Conservation (phyloP, 225 moss, liverwort and hornwort species). For the Marchantia paleacea region DNA sequence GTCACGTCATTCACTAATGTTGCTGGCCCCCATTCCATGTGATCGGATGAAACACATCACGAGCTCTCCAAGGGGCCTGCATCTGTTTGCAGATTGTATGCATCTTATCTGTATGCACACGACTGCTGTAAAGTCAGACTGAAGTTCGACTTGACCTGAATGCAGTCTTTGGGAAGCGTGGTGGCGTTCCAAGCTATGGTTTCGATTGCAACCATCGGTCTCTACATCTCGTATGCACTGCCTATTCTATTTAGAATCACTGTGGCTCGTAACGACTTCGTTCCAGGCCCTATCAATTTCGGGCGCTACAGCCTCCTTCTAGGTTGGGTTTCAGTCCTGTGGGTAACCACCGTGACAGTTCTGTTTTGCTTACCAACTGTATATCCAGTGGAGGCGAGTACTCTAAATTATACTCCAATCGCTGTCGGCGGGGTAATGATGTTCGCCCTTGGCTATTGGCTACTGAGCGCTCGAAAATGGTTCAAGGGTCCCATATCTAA, state of each 20-base stretch:
- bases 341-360: conserved; percentile 63
- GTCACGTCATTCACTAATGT: not conserved
- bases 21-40: not conserved
- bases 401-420: conserved; percentile 76
- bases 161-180: conserved; percentile 74
- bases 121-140: not conserved
- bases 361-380: conserved; percentile 71
- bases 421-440: conserved; percentile 68
- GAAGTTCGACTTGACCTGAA: not conserved
- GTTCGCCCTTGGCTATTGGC: conserved; percentile 49
- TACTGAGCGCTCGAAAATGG: conserved; percentile 71
- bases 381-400: conserved; percentile 60
- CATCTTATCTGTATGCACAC: not conserved
- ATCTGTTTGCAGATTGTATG: not conserved
- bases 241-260: conserved; percentile 74
- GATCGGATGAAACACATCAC: not conserved
- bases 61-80: not conserved
- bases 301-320: conserved; percentile 47
- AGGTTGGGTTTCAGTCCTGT: conserved; percentile 70
- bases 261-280: conserved; percentile 47
- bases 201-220: conserved; percentile 66
- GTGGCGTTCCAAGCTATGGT: conserved; percentile 96
- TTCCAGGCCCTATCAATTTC: conserved; percentile 58
- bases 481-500: conserved; percentile 59
- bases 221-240: conserved; percentile 77